Percentiles rank a stretch among this genome's conserved stretches.
These are phyloP conservation scores for Fragosphaeria purpurea DNA, from an alignment of 2,329 filamentous ascomycete species.

Conservation along the genomic window DNA sequence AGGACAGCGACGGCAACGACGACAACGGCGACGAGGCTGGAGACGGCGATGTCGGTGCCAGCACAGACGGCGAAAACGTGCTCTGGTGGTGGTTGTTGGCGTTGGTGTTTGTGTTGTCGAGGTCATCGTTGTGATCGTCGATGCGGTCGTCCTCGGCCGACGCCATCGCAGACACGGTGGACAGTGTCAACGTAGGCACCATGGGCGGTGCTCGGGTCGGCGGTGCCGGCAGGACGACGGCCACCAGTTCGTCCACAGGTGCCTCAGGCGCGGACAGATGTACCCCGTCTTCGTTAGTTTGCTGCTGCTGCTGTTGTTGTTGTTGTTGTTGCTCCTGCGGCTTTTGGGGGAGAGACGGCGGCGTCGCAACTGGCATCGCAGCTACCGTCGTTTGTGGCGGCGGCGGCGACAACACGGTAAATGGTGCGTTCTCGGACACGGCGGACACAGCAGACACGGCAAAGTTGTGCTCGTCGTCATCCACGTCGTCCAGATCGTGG, in stretches of 20 bases:
- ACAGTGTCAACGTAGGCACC: background rate
- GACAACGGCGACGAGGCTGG: constrained; percentile 27
- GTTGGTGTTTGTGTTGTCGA: constrained; percentile 17
- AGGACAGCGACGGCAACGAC: constrained; percentile 28
- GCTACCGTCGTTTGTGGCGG: constrained; percentile 21
- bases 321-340: background rate
- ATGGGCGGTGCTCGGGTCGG: constrained; percentile 7
- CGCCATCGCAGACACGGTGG: constrained; percentile 7
- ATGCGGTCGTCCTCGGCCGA: too few relatives aligned
- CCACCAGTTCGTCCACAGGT: background rate
- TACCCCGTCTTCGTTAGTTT: too few relatives aligned
- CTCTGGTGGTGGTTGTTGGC: too few relatives aligned
- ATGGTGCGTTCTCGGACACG: constrained; percentile 32
- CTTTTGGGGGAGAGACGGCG: background rate
- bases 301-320: background rate
- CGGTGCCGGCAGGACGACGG: background rate
- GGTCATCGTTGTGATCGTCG: background rate
- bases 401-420: constrained; percentile 43
- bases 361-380: constrained; percentile 12
- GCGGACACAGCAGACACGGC: constrained; percentile 33
- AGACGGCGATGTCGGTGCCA: constrained; percentile 12
- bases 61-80: too few relatives aligned
- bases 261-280: too few relatives aligned
- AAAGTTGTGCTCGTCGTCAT: constrained; percentile 52
- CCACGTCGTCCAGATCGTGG: constrained; percentile 28